Percentiles rank a stretch among this genome's conserved stretches.
phyloP scores from a whole-genome alignment of 208 protist genomes.

The Trichomonas vaginalis region DNA sequence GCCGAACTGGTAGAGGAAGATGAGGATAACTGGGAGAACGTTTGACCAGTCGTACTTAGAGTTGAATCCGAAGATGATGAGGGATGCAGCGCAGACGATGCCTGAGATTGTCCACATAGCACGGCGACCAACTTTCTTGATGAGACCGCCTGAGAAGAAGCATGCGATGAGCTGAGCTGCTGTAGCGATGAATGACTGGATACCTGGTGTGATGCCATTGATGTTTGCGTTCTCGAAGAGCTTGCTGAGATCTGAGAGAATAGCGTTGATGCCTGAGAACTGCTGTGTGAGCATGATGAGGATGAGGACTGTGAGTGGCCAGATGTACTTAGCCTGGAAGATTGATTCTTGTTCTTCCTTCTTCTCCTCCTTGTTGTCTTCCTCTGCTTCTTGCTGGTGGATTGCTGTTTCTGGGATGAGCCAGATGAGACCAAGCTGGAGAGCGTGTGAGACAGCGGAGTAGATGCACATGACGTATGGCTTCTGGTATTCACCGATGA shows the following conservation, averaged over 20 bases:
- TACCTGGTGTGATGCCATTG: background rate
- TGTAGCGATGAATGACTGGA: background rate
- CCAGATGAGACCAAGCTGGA: background rate
- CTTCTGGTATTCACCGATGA: background rate
- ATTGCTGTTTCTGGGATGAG: background rate
- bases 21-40: background rate
- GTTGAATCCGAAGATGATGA: background rate
- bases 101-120: background rate
- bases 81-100: background rate
- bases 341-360: background rate
- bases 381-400: background rate
- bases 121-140: background rate
- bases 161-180: background rate
- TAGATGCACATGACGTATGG: background rate
- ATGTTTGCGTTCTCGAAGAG: background rate
- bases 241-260: background rate
- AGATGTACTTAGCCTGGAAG: background rate
- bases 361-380: background rate
- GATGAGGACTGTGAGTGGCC: background rate
- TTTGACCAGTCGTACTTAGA: background rate
- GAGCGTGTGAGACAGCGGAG: background rate
- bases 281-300: background rate
- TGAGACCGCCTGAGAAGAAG: background rate
- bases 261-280: background rate
- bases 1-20: background rate